These are phyloP conservation scores for Holtermanniella nyarrowii DNA, from an alignment of 768 basidiomycete species.

Conservation along the genomic window DNA sequence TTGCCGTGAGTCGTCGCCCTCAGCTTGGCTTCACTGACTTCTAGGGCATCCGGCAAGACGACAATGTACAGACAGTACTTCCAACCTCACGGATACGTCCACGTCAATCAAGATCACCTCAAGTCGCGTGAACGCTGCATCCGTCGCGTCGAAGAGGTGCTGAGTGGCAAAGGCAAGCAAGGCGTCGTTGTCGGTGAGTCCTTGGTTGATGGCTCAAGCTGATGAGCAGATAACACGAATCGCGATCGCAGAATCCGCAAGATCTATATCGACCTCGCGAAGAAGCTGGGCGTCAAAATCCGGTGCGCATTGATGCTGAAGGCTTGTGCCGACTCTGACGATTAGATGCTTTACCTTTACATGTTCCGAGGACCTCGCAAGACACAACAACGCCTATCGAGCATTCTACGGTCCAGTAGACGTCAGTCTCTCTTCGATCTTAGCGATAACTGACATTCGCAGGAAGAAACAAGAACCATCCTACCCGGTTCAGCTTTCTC, in stretches of 20 bases:
- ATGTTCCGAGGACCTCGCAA: constrained; percentile 67
- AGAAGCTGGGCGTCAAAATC: constrained; percentile 48
- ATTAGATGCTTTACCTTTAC: constrained; percentile 64
- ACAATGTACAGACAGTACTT: constrained; percentile 68
- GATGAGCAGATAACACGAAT: constrained; percentile 75
- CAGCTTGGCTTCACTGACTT: not conserved
- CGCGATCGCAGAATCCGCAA: constrained; percentile 59
- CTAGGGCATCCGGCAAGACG: constrained; percentile 60
- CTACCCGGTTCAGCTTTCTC: constrained; percentile 34
- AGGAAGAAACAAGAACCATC: constrained; percentile 13
- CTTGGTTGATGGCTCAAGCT: not conserved
- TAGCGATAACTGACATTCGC: not conserved
- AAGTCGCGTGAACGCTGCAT: constrained; percentile 67
- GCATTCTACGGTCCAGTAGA: constrained; percentile 45
- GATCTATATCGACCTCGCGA: constrained; percentile 60
- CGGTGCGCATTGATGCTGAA: constrained; percentile 44
- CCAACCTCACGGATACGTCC: constrained; percentile 55
- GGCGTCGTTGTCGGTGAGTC: constrained; percentile 66
- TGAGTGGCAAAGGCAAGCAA: constrained; percentile 46
- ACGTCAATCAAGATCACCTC: constrained; percentile 79
- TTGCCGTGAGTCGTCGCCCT: constrained; percentile 42
- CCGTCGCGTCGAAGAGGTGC: constrained; percentile 50
- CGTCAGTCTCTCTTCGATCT: constrained; percentile 9
- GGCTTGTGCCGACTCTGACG: not conserved
- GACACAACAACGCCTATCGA: constrained; percentile 89